These are phyloP conservation scores for Raphanus sativus DNA, from an alignment of 345 rosid species.

Conservation along the genomic window DNA sequence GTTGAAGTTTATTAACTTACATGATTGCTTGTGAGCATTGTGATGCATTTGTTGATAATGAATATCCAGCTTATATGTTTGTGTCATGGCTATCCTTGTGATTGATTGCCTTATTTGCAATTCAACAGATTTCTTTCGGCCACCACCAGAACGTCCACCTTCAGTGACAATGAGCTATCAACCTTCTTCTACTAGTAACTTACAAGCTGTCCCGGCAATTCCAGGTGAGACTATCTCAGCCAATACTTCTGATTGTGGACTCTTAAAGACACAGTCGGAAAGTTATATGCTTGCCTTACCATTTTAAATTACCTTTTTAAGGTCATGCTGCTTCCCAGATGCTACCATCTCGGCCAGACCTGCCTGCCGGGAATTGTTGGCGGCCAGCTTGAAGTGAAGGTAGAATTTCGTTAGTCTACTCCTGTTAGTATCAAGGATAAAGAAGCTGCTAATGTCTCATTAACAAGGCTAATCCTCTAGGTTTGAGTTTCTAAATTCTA, in stretches of 20 bases:
- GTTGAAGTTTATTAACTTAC: background rate
- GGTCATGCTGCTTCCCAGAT: constrained; percentile 76
- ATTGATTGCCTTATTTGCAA: constrained; percentile 28
- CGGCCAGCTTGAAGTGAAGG: constrained; percentile 60
- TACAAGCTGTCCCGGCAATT: constrained; percentile 66
- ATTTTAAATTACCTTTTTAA: constrained; percentile 38
- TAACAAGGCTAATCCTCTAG: constrained; percentile 29
- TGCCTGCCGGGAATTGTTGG: constrained; percentile 71
- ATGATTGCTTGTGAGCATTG: constrained; percentile 18
- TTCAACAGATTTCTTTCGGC: constrained; percentile 70
- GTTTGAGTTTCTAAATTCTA: constrained; percentile 31
- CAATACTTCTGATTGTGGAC: constrained; percentile 8
- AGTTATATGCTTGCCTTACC: constrained; percentile 23
- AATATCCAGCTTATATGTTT: constrained; percentile 1
- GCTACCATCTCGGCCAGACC: constrained; percentile 72
- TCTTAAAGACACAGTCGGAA: constrained; percentile 13
- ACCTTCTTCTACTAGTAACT: constrained; percentile 50
- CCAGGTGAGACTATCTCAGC: constrained; percentile 46
- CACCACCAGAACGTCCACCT: constrained; percentile 65
- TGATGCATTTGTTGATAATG: constrained; percentile 9
- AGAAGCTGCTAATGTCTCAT: constrained; percentile 30
- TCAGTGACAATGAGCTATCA: constrained; percentile 65
- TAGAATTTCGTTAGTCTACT: constrained; percentile 30
- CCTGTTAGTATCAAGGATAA: constrained; percentile 27
- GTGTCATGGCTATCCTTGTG: constrained; percentile 21